Base-by-base conservation (phyloP, 75 land plant genomes). In the Picea glauca region DNA sequence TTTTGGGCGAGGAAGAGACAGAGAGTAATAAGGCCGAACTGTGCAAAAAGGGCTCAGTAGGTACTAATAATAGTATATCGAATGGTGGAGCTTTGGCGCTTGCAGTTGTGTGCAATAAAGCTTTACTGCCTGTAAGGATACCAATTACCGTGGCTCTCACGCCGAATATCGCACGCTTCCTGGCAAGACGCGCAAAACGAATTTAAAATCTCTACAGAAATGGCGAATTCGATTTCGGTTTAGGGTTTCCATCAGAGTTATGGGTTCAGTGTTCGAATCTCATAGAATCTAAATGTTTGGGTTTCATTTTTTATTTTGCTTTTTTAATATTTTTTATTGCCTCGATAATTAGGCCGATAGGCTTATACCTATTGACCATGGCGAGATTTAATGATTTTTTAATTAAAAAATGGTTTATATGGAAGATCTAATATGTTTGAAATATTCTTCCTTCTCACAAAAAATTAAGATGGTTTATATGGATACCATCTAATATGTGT, bases 131-230 rank as follows among this genome's bases (percentile, higher is more conserved):
- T 3, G 76, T 96, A 35, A 77, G 98, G 62, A 87, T 92, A 23
- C 98, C 98, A 58, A 87, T 96, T 30, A 94, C 98, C 0, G 60
- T 96, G 0, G 92, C 88, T 1, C 90, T 96, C 38, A 96, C 98
- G 23, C 98, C 98, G 33, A 84, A 94, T 31, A 66, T 94, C 8
- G 91, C 97, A 8, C 82, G 91, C 62, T 87, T 96, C 72, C 78
- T 93, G 50, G 94, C 94, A 4, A 38, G 84, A 70, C 68, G 95
- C 60, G 9, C 12, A 50, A 50, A 50, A 50, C 56, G 56, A 50
- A 1, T 9, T 50, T 50, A 50, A 50, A 86, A 76, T 1, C 77
- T 94, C 43, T 60, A 76, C 78, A 86, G 81, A 60, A 50, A 50
- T 58, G 33, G 58, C 23, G n/a, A 20, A 23, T 20, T 50, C 12